A percentile compares a stretch with the other conserved stretches of the same genome.
phyloP scores from a whole-genome alignment of 768 basidiomycete genomes.

The Brasilioporus rufonigricans region DNA sequence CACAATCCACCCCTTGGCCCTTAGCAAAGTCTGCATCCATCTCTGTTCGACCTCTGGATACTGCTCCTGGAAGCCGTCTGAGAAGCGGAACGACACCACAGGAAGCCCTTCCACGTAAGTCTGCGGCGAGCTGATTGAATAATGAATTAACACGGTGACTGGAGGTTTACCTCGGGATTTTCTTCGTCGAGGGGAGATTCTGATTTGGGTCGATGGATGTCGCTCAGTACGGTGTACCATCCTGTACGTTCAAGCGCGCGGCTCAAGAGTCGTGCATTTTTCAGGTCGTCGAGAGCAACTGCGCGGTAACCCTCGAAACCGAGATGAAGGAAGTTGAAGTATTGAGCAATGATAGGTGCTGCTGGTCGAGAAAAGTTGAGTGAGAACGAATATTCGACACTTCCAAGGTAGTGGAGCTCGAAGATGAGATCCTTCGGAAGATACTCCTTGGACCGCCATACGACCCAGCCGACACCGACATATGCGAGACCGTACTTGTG shows the following conservation, averaged over 20 bases:
- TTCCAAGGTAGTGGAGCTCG: constrained; percentile 51
- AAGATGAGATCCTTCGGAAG: constrained; percentile 73
- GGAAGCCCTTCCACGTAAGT: constrained; percentile 50
- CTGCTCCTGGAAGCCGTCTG: constrained; percentile 48
- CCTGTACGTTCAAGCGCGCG: constrained; percentile 59
- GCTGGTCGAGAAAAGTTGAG: constrained; percentile 62
- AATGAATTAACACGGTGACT: background rate
- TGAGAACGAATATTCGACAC: constrained; percentile 73
- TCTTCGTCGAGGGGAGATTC: constrained; percentile 42
- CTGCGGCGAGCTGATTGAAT: constrained; percentile 15
- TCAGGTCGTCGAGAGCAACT: constrained; percentile 46
- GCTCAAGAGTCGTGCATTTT: constrained; percentile 64
- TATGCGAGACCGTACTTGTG: constrained; percentile 61
- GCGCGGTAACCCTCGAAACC: constrained; percentile 53
- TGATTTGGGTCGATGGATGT: constrained; percentile 48
- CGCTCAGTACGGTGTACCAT: constrained; percentile 50
- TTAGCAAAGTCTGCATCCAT: constrained; percentile 52
- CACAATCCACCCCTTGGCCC: constrained; percentile 55
- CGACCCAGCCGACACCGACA: constrained; percentile 62
- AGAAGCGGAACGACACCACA: constrained; percentile 55
- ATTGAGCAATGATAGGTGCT: constrained; percentile 60
- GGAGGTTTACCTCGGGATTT: constrained; percentile 50
- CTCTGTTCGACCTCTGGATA: constrained; percentile 57
- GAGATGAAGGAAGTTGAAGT: constrained; percentile 62
- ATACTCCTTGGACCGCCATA: constrained; percentile 55